phyloP scores from a whole-genome alignment of 2,329 filamentous ascomycete genomes.

The Penicillium freii region DNA sequence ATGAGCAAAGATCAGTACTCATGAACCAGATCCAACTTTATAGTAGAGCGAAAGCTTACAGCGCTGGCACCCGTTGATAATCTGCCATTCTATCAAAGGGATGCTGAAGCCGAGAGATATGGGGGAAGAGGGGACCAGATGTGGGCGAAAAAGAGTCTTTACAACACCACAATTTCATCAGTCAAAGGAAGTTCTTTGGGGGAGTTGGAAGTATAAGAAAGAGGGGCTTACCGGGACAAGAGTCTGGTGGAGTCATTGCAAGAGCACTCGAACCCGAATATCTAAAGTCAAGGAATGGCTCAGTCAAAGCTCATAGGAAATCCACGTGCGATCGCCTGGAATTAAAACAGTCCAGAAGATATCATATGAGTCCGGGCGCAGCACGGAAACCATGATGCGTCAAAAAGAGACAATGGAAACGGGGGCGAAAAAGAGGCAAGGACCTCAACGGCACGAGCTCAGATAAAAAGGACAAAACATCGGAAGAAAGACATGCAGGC shows the following conservation, averaged over 20 bases:
- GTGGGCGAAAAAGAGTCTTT: constrained; percentile 37
- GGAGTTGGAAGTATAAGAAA: constrained; percentile 19
- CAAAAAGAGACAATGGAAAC: constrained; percentile 17
- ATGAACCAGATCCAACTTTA: neutral
- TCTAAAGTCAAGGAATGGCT: constrained; percentile 37
- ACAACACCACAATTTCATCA: constrained; percentile 18
- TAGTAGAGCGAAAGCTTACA: constrained; percentile 34
- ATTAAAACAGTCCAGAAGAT: constrained; percentile 12
- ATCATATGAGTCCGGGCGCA: constrained; percentile 12
- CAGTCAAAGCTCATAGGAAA: constrained; percentile 23
- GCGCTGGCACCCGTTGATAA: constrained; percentile 38
- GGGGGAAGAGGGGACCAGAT: constrained; percentile 35
- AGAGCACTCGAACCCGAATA: constrained; percentile 52
- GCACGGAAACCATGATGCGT: constrained; percentile 21
- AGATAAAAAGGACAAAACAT: constrained; percentile 22
- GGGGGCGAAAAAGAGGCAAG: constrained; percentile 18
- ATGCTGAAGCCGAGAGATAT: constrained; percentile 30
- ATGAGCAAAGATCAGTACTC: constrained; percentile 17
- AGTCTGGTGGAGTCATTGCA: constrained; percentile 52
- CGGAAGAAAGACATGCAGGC: constrained; percentile 31
- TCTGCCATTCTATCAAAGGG: constrained; percentile 41
- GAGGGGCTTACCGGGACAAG: constrained; percentile 52
- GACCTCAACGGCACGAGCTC: constrained; percentile 14
- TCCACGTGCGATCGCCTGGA: constrained; percentile 8
- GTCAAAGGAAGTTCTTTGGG: constrained; percentile 11